Evolutionary conservation across 2,329 filamentous ascomycete genomes (phyloP), one percentile per base, ranked within the genome.

Genomic region (Cercospora zeae-maydis): DNA sequence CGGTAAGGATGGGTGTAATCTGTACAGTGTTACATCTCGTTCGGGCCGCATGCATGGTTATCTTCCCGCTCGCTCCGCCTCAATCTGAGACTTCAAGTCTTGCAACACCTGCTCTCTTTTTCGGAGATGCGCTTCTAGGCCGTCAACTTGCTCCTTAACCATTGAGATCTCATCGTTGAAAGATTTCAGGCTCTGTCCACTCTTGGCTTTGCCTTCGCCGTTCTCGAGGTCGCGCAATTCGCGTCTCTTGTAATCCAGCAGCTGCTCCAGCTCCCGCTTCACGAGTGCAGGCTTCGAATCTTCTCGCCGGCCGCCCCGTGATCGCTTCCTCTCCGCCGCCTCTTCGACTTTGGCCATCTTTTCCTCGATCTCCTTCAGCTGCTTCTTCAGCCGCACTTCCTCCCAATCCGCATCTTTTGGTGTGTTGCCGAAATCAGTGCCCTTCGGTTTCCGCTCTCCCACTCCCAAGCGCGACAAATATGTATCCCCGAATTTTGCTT

Each of bases 401-500:
- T 99, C 95, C 92, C 95, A 98, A 75, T 99, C 95, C 72, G 88
- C 87, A 27, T 96, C 93, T 64, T 90, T 90, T 75, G 92, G 91
- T 66, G 91, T 89, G 37, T 85, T 83, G 63, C 87, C 89, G 75
- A 98, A 98, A 79, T 99, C 93, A 1, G 95, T 99, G 27, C 95
- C 95, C 42, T 88, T 82, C 8, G 90, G 86, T 74, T 90, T 88
- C 73, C 93, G 89, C 58, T 87, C 86, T 19, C 86, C 86, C 5
- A 88, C 82, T 7, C 95, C 95, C 39, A 99, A 83, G 11, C 95
- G 88, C 65, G 91, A 96, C 62, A 99, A 85, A 78, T 98, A 99
- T 67, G 96, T 91, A 76, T 99, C 95, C 68, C 95, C 95, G 74
- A 99, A 99, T 79, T 96, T 97, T 71, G 92, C 89, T 80, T 99